phyloP scores from a whole-genome alignment of 768 basidiomycete genomes.

The Cantharellus cinnabarinus region DNA sequence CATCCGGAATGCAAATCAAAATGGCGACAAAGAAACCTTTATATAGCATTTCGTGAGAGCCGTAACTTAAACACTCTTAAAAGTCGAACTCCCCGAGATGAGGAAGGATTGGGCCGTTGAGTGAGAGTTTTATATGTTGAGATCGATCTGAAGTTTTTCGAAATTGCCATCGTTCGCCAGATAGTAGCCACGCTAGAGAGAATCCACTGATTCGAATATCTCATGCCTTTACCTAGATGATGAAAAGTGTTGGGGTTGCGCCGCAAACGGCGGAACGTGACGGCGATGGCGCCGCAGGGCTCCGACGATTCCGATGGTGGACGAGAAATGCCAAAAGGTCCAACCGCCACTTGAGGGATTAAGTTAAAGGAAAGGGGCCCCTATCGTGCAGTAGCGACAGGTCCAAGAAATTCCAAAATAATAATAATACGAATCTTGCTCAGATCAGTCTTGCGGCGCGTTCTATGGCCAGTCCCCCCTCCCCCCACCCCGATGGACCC shows the following conservation, averaged over 20 bases:
- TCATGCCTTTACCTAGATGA: slow-evolving; percentile 13
- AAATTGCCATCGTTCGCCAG: background rate
- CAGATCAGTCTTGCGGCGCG: no score
- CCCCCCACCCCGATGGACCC: no score
- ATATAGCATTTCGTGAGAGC: no score
- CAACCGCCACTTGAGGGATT: slow-evolving; percentile 61
- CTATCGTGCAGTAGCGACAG: no score
- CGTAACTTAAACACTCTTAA: no score
- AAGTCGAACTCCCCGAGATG: slow-evolving; percentile 12
- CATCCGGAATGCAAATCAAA: no score
- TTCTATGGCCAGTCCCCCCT: no score
- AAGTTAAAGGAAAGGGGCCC: slow-evolving; percentile 3
- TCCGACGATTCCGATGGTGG: no score
- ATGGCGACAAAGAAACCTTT: no score
- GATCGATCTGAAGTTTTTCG: slow-evolving; percentile 39
- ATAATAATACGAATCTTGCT: no score
- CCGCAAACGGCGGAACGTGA: slow-evolving; percentile 4
- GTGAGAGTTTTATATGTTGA: slow-evolving; percentile 51
- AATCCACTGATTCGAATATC: background rate
- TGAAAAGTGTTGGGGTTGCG: slow-evolving; percentile 14
- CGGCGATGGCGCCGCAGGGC: slow-evolving; percentile 19
- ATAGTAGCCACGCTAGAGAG: background rate
- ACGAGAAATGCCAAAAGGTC: slow-evolving; percentile 37
- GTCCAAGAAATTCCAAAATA: no score
- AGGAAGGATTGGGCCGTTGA: slow-evolving; percentile 54